phyloP scores from a whole-genome alignment of 2,329 filamentous ascomycete species.

The Ophiostoma himal-ulmi region DNA sequence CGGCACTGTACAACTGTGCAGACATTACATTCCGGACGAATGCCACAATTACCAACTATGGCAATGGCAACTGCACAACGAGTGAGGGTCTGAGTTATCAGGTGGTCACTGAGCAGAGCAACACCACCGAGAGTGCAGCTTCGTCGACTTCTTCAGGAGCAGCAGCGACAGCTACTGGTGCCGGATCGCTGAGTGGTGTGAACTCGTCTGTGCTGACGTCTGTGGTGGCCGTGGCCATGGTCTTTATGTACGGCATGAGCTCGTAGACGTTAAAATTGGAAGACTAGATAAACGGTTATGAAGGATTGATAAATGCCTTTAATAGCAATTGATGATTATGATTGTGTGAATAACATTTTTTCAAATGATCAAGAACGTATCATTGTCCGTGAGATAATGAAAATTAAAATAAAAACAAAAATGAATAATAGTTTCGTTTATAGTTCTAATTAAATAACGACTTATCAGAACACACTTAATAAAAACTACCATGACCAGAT shows the following conservation, averaged over 20 bases:
- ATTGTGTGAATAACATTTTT: background rate
- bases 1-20: constrained; percentile 68
- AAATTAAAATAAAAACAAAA: too few relatives aligned
- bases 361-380: too few relatives aligned
- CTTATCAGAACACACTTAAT: background rate
- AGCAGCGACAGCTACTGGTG: constrained; percentile 3
- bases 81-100: constrained; percentile 46
- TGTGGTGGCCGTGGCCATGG: constrained; percentile 36
- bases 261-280: constrained; percentile 27
- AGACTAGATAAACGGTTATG: background rate
- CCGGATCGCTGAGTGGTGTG: constrained; percentile 26
- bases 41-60: constrained; percentile 39
- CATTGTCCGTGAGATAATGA: too few relatives aligned
- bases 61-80: constrained; percentile 51
- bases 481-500: background rate
- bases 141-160: constrained; percentile 3
- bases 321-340: background rate
- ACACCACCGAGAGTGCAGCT: constrained; percentile 14
- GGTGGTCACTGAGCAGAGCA: constrained; percentile 32
- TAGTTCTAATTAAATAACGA: background rate
- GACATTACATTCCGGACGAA: constrained; percentile 59
- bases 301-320: background rate
- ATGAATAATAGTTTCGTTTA: too few relatives aligned
- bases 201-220: constrained; percentile 32
- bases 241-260: constrained; percentile 37